phyloP scores from a whole-genome alignment of 2,329 filamentous ascomycete species.

The Aspergillus pseudoterreus region DNA sequence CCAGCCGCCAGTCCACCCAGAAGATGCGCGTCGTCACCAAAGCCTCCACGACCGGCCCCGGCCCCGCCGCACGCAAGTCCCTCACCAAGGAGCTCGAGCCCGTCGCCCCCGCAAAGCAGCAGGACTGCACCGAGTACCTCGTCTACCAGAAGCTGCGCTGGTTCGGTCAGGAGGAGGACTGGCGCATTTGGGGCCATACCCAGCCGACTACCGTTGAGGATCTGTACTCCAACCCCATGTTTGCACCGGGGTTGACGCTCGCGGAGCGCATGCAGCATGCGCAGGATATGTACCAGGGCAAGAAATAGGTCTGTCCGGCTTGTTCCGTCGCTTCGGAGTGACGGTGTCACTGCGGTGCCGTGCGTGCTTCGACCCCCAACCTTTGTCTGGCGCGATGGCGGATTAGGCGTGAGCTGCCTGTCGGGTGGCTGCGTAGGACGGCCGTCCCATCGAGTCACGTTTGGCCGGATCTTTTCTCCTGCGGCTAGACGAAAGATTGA shows the following conservation, averaged over 20 bases:
- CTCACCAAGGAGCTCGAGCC: background rate
- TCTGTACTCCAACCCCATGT: slow-evolving; percentile 31
- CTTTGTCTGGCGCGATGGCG: too few species aligned
- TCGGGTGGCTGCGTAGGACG: too few species aligned
- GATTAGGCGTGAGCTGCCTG: too few species aligned
- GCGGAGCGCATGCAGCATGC: slow-evolving; percentile 34
- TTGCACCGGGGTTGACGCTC: slow-evolving; percentile 31
- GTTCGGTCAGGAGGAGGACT: slow-evolving; percentile 40
- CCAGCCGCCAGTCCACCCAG: slow-evolving; percentile 34
- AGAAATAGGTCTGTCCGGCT: slow-evolving; percentile 9
- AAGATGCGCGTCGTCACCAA: slow-evolving; percentile 14
- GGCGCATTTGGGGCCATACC: slow-evolving; percentile 50
- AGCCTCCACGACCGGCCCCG: slow-evolving; percentile 1
- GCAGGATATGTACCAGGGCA: slow-evolving; percentile 18
- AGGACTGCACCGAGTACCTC: slow-evolving; percentile 48
- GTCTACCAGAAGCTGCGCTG: slow-evolving; percentile 47
- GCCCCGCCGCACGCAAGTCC: background rate
- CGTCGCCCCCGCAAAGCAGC: slow-evolving; percentile 29
- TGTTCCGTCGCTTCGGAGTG: background rate
- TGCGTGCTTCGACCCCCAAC: too few species aligned
- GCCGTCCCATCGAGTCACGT: too few species aligned
- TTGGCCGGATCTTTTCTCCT: too few species aligned
- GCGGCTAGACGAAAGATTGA: too few species aligned
- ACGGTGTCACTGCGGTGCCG: background rate
- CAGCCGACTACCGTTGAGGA: slow-evolving; percentile 40